Percentiles rank a stretch among this genome's conserved stretches.
Evolutionary conservation across 2,329 filamentous ascomycete genomes (phyloP).

Genomic region (Fusarium kyushuense): DNA sequence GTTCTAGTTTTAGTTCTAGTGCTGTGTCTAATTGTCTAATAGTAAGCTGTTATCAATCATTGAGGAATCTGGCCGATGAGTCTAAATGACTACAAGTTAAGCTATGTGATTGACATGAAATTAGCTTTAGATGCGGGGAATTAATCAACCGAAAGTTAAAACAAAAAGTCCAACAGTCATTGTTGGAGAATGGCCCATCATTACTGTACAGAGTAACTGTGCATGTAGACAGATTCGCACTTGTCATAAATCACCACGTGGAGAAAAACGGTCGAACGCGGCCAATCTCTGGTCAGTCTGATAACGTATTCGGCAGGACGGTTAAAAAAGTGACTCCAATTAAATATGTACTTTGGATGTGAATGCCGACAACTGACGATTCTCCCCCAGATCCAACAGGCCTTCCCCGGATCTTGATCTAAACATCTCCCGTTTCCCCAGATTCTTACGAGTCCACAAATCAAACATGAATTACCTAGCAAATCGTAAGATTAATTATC

Average conservation of each 20-base stretch:
- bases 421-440: not conserved
- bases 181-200: not conserved
- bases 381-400: slow-evolving; percentile 1
- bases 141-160: not conserved
- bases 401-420: slow-evolving; percentile 35
- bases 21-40: too few relatives aligned
- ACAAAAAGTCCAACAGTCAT: not conserved
- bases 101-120: not conserved
- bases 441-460: slow-evolving; percentile 28
- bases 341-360: not conserved
- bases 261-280: not conserved
- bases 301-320: not conserved
- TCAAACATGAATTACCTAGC: slow-evolving; percentile 23
- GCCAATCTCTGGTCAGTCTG: not conserved
- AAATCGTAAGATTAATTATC: slow-evolving; percentile 29
- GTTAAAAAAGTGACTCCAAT: not conserved
- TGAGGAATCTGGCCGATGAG: too few relatives aligned
- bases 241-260: not conserved
- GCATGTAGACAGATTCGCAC: not conserved
- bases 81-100: not conserved
- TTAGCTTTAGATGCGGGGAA: not conserved
- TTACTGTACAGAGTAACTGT: not conserved
- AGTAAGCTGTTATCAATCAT: not conserved
- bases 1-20: too few relatives aligned
- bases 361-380: not conserved